Conservation (phyloP, 805 yeast species). For the Myxozyma sirexii region DNA sequence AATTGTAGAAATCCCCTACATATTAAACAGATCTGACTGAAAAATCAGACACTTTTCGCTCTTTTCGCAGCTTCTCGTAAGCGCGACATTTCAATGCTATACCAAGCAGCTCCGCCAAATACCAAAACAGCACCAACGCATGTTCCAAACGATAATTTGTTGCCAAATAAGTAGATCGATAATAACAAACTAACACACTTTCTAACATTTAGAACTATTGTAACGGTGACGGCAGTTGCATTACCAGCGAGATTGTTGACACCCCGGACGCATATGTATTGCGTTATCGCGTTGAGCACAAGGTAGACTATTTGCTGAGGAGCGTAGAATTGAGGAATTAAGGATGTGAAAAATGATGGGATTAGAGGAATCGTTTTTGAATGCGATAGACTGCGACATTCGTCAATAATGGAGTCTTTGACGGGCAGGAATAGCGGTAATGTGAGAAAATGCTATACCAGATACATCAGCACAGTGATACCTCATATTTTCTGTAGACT, state of each 20-base stretch:
- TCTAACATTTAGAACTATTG: constrained; percentile 61
- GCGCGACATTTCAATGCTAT: constrained; percentile 39
- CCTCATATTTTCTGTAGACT: constrained; percentile 40
- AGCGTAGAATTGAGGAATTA: constrained; percentile 30
- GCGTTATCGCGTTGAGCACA: constrained; percentile 54
- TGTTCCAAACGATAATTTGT: constrained; percentile 45
- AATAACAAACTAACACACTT: constrained; percentile 62
- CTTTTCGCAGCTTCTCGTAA: constrained; percentile 18
- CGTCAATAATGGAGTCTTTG: constrained; percentile 40
- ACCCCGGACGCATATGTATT: constrained; percentile 65
- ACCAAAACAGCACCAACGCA: constrained; percentile 57
- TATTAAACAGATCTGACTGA: too few species aligned
- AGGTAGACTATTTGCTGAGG: constrained; percentile 39
- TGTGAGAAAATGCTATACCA: constrained; percentile 26
- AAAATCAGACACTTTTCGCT: constrained; percentile 10
- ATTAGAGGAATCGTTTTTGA: constrained; percentile 26
- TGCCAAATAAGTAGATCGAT: constrained; percentile 58
- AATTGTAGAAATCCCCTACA: neutral
- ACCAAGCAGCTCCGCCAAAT: constrained; percentile 58
- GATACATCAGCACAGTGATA: neutral
- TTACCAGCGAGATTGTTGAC: constrained; percentile 63
- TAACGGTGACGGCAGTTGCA: constrained; percentile 64
- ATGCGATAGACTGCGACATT: constrained; percentile 39
- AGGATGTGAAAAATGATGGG: neutral
- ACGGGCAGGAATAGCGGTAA: constrained; percentile 37